Percentiles rank a stretch among this genome's conserved stretches.
These are phyloP conservation scores for Kwoniella newhampshirensis DNA, from an alignment of 768 basidiomycete genomes.

Conservation along the genomic window DNA sequence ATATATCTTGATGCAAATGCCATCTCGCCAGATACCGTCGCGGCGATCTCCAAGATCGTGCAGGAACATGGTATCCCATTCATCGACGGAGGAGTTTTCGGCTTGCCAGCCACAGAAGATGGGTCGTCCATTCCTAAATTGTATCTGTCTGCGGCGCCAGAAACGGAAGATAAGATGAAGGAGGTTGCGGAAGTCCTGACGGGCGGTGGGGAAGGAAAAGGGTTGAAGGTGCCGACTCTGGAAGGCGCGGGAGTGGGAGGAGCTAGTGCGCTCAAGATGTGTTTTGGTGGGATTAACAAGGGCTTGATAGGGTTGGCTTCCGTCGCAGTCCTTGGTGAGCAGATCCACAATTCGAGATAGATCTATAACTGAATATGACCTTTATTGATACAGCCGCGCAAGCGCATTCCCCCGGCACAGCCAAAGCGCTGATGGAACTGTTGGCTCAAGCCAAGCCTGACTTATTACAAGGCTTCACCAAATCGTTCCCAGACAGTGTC, in stretches of 20 bases:
- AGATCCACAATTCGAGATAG: constrained; percentile 1
- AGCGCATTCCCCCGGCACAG: constrained; percentile 63
- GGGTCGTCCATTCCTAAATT: constrained; percentile 58
- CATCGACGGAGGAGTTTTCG: constrained; percentile 63
- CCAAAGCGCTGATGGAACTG: constrained; percentile 61
- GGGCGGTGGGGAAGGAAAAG: constrained; percentile 57
- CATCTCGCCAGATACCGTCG: constrained; percentile 60
- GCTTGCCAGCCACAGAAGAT: constrained; percentile 59
- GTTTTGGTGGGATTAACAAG: constrained; percentile 66
- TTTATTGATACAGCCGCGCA: constrained; percentile 58
- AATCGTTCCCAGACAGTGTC: constrained; percentile 58
- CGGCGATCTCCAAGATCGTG: constrained; percentile 59
- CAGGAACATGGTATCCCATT: constrained; percentile 54
- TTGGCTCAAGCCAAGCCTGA: constrained; percentile 58
- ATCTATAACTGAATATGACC: too few relatives aligned
- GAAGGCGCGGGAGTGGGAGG: constrained; percentile 58
- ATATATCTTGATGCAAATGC: constrained; percentile 65
- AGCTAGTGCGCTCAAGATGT: constrained; percentile 67
- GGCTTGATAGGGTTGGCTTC: constrained; percentile 60
- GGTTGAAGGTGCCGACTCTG: constrained; percentile 53
- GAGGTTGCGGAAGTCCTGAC: constrained; percentile 56
- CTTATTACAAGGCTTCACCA: constrained; percentile 56
- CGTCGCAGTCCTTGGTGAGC: constrained; percentile 62
- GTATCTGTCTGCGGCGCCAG: constrained; percentile 58
- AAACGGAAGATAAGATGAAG: constrained; percentile 53